These are phyloP conservation scores for Triticum monococcum DNA, from an alignment of 176 grass and related monocot genomes.

Conservation along the genomic window DNA sequence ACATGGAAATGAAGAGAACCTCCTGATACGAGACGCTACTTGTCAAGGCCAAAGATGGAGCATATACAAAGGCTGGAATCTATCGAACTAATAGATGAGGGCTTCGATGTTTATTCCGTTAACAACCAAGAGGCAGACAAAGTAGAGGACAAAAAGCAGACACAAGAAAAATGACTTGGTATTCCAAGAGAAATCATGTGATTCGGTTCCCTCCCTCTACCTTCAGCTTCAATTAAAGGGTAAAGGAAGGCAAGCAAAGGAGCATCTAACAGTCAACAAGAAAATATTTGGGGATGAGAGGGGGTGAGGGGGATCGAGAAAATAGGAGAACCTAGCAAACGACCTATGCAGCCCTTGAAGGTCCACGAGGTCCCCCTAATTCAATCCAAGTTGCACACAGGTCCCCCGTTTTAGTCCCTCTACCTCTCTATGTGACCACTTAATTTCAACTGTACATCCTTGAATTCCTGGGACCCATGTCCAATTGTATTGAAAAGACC, in stretches of 20 bases:
- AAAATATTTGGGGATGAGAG: not conserved
- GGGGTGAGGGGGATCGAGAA: slow-evolving; percentile 7
- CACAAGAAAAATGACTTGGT: slow-evolving; percentile 15
- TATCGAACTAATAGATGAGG: not conserved
- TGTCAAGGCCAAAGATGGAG: slow-evolving; percentile 25
- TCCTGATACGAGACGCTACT: not conserved
- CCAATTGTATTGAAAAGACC: slow-evolving; percentile 50
- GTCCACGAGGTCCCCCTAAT: slow-evolving; percentile 27
- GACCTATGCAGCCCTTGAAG: slow-evolving; percentile 20
- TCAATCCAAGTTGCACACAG: slow-evolving; percentile 28
- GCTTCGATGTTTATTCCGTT: not conserved
- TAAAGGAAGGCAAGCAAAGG: slow-evolving; percentile 11
- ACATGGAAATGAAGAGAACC: not conserved
- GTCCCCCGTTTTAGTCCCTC: slow-evolving; percentile 33
- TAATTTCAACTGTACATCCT: slow-evolving; percentile 37
- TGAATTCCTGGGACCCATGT: slow-evolving; percentile 54
- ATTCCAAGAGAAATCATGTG: not conserved
- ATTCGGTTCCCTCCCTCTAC: not conserved
- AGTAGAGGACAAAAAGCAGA: not conserved
- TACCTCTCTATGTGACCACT: slow-evolving; percentile 30
- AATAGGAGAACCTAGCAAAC: slow-evolving; percentile 8
- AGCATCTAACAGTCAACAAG: not conserved
- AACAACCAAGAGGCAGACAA: not conserved
- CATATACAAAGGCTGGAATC: not conserved
- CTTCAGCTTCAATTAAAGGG: slow-evolving; percentile 3